Percentiles rank a stretch among this genome's conserved stretches.
phyloP scores from a whole-genome alignment of 306 rosid genomes.

The Ammopiptanthus mongolicus region DNA sequence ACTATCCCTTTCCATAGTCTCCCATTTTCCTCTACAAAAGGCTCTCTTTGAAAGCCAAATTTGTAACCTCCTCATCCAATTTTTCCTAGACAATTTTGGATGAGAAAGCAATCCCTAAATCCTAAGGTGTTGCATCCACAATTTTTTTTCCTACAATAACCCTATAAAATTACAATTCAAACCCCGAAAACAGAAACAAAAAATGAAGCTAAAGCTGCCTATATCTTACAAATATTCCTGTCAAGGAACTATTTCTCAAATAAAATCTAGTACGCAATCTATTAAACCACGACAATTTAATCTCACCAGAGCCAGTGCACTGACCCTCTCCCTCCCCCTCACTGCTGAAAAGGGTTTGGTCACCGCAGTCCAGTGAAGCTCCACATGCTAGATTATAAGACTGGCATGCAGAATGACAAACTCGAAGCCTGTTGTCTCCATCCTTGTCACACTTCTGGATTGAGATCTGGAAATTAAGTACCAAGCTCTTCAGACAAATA shows the following conservation, averaged over 20 bases:
- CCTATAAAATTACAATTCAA: constrained; percentile 52
- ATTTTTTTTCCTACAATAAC: constrained; percentile 34
- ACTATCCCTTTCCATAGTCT: constrained; percentile 26
- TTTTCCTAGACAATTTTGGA: constrained; percentile 52
- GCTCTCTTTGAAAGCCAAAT: constrained; percentile 74
- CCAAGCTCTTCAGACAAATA: constrained; percentile 11
- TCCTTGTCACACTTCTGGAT: constrained; percentile 91
- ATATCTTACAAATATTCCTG: constrained; percentile 54
- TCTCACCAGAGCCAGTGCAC: constrained; percentile 80
- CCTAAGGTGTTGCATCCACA: constrained; percentile 44
- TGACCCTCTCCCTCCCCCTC: constrained; percentile 69
- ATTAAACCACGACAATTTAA: constrained; percentile 58
- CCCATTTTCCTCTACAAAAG: constrained; percentile 56
- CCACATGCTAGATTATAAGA: constrained; percentile 91
- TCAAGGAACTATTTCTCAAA: constrained; percentile 43
- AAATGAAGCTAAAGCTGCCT: constrained; percentile 34
- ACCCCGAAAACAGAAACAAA: not conserved
- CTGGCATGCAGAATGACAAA: constrained; percentile 85
- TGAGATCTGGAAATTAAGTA: constrained; percentile 55
- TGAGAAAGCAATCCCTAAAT: constrained; percentile 44
- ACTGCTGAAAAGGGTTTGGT: constrained; percentile 88
- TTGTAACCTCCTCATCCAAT: constrained; percentile 44
- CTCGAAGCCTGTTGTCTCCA: constrained; percentile 86
- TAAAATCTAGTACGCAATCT: constrained; percentile 44
- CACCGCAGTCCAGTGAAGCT: constrained; percentile 87